Percentiles rank a stretch among this genome's conserved stretches.
Evolutionary conservation across 2,329 filamentous ascomycete genomes (phyloP).

Genomic region (Trichophyton simii): DNA sequence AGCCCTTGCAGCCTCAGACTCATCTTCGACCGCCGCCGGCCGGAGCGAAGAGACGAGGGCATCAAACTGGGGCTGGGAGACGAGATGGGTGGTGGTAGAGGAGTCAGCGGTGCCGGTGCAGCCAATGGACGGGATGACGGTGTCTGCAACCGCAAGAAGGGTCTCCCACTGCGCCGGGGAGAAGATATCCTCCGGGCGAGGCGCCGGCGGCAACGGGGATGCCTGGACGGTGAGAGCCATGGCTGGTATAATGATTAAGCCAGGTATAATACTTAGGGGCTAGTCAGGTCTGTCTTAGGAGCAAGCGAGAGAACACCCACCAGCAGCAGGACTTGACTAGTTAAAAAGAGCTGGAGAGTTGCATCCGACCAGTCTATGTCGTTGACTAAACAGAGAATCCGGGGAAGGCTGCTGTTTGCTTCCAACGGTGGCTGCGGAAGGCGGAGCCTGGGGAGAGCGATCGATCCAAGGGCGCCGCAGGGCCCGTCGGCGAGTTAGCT

Average conservation of each 20-base stretch:
- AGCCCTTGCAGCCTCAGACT: conserved; percentile 24
- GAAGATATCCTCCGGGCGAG: conserved; percentile 37
- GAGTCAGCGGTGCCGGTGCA: conserved; percentile 25
- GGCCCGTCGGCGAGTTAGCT: no score
- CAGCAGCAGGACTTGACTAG: not conserved
- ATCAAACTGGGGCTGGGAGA: conserved; percentile 19
- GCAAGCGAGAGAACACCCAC: not conserved
- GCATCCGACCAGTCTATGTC: no score
- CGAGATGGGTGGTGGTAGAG: conserved; percentile 26
- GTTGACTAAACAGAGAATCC: no score
- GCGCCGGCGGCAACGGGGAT: conserved; percentile 37
- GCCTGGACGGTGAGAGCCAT: conserved; percentile 21
- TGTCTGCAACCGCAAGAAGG: conserved; percentile 45
- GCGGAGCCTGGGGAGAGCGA: no score
- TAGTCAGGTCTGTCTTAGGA: no score
- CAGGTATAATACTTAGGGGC: no score
- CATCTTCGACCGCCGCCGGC: conserved; percentile 17
- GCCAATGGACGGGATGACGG: conserved; percentile 43
- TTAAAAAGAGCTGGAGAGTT: not conserved
- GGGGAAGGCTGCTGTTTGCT: no score
- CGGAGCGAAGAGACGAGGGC: conserved; percentile 11
- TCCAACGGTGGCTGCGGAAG: no score
- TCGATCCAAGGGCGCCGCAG: no score
- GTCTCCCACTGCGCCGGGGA: conserved; percentile 47
- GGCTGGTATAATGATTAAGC: not conserved